Evolutionary conservation across 257 asterid genomes (phyloP).

Genomic region (Solanum raphanifolium): DNA sequence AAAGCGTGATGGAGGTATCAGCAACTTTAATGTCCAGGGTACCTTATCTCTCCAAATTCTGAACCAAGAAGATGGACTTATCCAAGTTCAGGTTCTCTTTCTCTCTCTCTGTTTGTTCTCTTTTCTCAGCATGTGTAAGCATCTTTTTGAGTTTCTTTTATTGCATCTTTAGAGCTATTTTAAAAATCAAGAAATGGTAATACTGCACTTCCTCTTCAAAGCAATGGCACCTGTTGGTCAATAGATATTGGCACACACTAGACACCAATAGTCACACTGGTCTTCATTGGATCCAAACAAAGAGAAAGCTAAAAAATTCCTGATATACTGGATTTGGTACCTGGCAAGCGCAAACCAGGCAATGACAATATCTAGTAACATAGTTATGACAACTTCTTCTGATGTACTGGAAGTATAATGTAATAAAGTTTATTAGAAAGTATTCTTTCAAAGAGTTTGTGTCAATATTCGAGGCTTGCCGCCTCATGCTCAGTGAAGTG

Average conservation of each 20-base stretch:
- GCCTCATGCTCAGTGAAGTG: background rate
- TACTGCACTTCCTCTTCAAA: background rate
- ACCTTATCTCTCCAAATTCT: slow-evolving; percentile 74
- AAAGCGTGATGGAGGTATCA: slow-evolving; percentile 80
- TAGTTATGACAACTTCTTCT: background rate
- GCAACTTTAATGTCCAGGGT: slow-evolving; percentile 84
- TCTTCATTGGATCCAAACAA: background rate
- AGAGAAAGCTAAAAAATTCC: background rate
- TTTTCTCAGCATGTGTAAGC: background rate
- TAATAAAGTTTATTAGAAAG: background rate
- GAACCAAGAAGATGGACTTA: slow-evolving; percentile 68
- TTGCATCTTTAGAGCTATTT: background rate
- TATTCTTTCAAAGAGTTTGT: background rate
- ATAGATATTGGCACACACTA: background rate
- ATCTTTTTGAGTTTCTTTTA: background rate
- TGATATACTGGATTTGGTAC: background rate
- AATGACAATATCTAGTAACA: background rate
- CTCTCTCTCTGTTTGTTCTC: background rate
- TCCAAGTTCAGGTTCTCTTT: slow-evolving; percentile 79
- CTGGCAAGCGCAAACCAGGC: background rate
- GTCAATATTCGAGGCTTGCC: background rate
- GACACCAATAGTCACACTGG: background rate
- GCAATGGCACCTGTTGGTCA: background rate
- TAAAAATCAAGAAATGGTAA: background rate
- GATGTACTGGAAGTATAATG: background rate